Evolutionary conservation across 106 monocot species (phyloP), one percentile per base, ranked within the genome.

Genomic region (Acorus gramineus): DNA sequence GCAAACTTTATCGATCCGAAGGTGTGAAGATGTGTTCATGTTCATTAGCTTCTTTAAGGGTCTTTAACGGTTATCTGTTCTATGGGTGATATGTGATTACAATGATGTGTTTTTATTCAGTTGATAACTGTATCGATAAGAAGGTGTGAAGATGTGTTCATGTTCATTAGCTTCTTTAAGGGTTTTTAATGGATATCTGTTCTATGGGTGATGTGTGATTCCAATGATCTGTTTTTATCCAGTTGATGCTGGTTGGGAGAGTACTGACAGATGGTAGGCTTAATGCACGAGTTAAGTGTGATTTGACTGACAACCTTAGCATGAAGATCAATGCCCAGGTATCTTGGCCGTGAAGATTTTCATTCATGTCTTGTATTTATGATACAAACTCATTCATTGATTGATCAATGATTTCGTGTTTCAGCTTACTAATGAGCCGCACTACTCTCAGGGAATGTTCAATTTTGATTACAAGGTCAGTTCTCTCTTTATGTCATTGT

Each of bases 371-470:
- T 28, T 1, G 28, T 28, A 28, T 28, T 28, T 1, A 28, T 28
- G 28, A 28, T 28, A 28, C 28, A 28, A 1, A 28, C 28, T 1
- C 28, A 28, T 28, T 28, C 28, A 0, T 28, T 1, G 28, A 28
- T 28, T 28, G 28, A 28, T 28, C 28, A 28, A 28, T 28, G 0
- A 1, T 28, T 28, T 28, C 28, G 28, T 63, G 76, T 44, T 10
- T 7, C 86, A 99, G 98, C 98, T 92, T 61, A 89, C 98, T 57
- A 85, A 89, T 70, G 98, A 99, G 66, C 81, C 92, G 50, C 98
- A 99, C 82, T 99, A 68, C 66, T 99, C 98, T 62, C 98, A 99
- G 61, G 92, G 98, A n/a, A 99, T 99, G 98, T 92, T 92, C 79
- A 92, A 99, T 79, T 99, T 92, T 61, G 98, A 99, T 72, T 99